A percentile compares a stretch with the other conserved stretches of the same genome.
Conservation (phyloP, 2,329 filamentous ascomycete genomes). For the Seiridium cupressi region DNA sequence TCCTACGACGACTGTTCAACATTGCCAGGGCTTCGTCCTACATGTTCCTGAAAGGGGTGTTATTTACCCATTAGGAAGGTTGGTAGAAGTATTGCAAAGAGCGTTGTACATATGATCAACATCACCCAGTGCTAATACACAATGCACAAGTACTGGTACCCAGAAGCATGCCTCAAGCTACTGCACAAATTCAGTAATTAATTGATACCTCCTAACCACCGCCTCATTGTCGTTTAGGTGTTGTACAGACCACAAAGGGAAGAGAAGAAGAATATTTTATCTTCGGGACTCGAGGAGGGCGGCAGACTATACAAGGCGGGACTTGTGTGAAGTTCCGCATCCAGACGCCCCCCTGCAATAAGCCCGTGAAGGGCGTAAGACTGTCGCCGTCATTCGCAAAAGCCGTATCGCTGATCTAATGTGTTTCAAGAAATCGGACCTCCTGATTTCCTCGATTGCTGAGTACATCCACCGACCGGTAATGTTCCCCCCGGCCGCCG, state of each 20-base stretch:
- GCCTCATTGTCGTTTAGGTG: not conserved
- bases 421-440: not conserved
- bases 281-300: not conserved
- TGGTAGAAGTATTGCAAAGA: no score
- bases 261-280: not conserved
- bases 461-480: not conserved
- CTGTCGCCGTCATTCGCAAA: not conserved
- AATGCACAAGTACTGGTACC: no score
- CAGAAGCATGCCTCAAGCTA: no score
- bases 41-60: no score
- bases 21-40: no score
- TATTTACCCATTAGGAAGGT: no score
- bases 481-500: not conserved
- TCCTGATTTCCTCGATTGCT: not conserved
- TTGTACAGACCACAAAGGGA: constrained; percentile 1
- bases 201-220: not conserved
- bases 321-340: not conserved
- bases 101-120: no score
- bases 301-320: constrained; percentile 3
- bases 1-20: no score
- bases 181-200: not conserved
- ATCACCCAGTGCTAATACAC: no score
- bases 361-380: not conserved
- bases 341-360: not conserved
- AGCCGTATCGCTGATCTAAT: not conserved